Percentiles rank a stretch among this genome's conserved stretches.
phyloP scores from a whole-genome alignment of 1,284 basidiomycete genomes.

The Hypsizygus ulmarius region DNA sequence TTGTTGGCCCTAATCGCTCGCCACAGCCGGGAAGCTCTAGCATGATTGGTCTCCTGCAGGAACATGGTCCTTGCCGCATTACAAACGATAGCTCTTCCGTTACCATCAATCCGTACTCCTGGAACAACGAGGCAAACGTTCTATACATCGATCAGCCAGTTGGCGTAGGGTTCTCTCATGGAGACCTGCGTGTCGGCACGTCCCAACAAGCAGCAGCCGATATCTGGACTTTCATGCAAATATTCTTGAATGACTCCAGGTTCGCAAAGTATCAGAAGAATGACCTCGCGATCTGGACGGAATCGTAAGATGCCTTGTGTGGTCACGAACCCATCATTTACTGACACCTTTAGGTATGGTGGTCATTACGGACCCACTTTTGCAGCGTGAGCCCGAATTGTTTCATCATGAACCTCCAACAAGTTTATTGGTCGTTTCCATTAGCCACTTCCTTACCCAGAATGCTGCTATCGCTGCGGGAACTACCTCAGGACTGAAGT shows the following conservation, averaged over 20 bases:
- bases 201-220: slow-evolving; percentile 54
- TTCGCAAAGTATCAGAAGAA: slow-evolving; percentile 52
- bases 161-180: slow-evolving; percentile 61
- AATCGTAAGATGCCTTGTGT: slow-evolving; percentile 40
- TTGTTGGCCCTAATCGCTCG: background rate
- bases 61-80: slow-evolving; percentile 62
- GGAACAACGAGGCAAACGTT: slow-evolving; percentile 61
- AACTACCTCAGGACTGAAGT: slow-evolving; percentile 42
- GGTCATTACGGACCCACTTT: slow-evolving; percentile 66
- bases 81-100: slow-evolving; percentile 53
- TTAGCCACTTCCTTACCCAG: slow-evolving; percentile 55
- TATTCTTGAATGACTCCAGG: slow-evolving; percentile 57
- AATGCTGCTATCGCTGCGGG: slow-evolving; percentile 57
- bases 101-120: slow-evolving; percentile 56
- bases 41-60: slow-evolving; percentile 69
- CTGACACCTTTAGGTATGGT: slow-evolving; percentile 41
- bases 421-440: background rate
- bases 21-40: slow-evolving; percentile 58
- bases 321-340: background rate
- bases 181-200: slow-evolving; percentile 45
- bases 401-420: background rate
- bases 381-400: slow-evolving; percentile 41
- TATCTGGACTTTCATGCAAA: slow-evolving; percentile 65
- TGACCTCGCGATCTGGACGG: slow-evolving; percentile 61
- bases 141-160: slow-evolving; percentile 51